Evolutionary conservation across 2,329 filamentous ascomycete genomes (phyloP).

Genomic region (Epicoccum nigrum): DNA sequence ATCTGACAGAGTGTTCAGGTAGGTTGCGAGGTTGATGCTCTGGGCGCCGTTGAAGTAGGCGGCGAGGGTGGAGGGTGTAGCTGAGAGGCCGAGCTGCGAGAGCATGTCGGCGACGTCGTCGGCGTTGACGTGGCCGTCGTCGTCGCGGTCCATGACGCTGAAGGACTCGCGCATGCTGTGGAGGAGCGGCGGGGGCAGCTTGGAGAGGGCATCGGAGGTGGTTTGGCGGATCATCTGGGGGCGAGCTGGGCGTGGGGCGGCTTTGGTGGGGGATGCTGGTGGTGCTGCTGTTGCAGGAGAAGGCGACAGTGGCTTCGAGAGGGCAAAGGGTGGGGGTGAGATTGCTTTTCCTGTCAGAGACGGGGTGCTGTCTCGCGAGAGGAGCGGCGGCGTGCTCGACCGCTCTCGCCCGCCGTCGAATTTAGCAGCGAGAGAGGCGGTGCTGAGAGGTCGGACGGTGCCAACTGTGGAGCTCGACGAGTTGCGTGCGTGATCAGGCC

Average conservation of each 20-base stretch:
- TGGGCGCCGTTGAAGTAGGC: slow-evolving; percentile 77
- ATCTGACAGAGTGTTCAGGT: slow-evolving; percentile 80
- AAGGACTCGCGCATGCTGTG: slow-evolving; percentile 91
- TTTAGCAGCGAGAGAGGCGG: slow-evolving; percentile 44
- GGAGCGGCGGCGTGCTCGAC: slow-evolving; percentile 16
- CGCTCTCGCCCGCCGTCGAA: slow-evolving; percentile 46
- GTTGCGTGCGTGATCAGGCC: slow-evolving; percentile 16
- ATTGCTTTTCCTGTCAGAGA: slow-evolving; percentile 16
- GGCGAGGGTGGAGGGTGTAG: slow-evolving; percentile 72
- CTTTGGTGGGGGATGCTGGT: neutral
- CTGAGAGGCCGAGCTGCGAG: slow-evolving; percentile 80
- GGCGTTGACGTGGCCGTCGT: slow-evolving; percentile 79
- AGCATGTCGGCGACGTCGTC: slow-evolving; percentile 90
- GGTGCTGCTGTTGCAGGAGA: neutral
- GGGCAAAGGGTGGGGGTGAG: neutral
- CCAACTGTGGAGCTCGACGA: slow-evolving; percentile 24
- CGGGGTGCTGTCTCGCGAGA: slow-evolving; percentile 4
- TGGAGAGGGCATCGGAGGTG: slow-evolving; percentile 59
- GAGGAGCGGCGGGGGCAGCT: slow-evolving; percentile 80
- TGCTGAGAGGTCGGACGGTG: slow-evolving; percentile 35
- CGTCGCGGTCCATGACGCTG: slow-evolving; percentile 88
- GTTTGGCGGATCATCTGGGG: slow-evolving; percentile 35
- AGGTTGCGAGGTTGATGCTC: slow-evolving; percentile 82
- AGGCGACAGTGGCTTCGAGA: neutral
- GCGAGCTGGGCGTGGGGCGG: slow-evolving; percentile 22